These are phyloP conservation scores for Acer campestre DNA, from an alignment of 345 rosid species.

Conservation along the genomic window DNA sequence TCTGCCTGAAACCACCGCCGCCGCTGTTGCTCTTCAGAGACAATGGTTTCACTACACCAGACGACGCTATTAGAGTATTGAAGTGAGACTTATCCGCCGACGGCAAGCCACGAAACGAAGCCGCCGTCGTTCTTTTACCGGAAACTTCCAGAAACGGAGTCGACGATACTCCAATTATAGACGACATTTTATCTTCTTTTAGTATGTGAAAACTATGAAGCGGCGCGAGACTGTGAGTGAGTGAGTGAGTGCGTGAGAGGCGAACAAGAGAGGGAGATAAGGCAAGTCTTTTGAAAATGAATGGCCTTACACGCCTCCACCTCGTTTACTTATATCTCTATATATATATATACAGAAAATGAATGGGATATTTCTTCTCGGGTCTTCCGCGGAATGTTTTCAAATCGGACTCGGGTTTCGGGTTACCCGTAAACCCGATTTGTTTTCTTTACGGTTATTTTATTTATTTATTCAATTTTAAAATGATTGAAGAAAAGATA, in stretches of 20 bases:
- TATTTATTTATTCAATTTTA: neutral
- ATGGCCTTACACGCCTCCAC: conserved; percentile 29
- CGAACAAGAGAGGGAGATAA: conserved; percentile 5
- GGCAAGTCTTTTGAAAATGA: neutral
- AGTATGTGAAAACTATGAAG: neutral
- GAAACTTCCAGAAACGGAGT: conserved; percentile 47
- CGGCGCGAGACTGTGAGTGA: neutral
- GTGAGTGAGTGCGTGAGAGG: neutral
- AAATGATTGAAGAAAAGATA: neutral
- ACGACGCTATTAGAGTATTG: conserved; percentile 29
- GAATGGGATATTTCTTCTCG: conserved; percentile 13
- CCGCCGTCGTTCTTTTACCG: conserved; percentile 10
- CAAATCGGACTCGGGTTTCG: neutral
- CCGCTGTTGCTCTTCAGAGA: conserved; percentile 23
- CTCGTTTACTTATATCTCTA: neutral
- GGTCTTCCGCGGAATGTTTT: neutral
- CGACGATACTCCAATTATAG: conserved; percentile 46
- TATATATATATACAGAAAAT: no score
- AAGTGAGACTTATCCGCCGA: conserved; percentile 40
- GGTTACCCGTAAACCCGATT: neutral
- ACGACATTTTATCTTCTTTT: conserved; percentile 38
- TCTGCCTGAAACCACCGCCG: conserved; percentile 25
- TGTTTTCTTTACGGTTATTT: no score
- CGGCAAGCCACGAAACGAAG: conserved; percentile 19
- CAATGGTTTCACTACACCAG: conserved; percentile 16